Conservation (phyloP, 148 eudicot species). For the Silene conica region DNA sequence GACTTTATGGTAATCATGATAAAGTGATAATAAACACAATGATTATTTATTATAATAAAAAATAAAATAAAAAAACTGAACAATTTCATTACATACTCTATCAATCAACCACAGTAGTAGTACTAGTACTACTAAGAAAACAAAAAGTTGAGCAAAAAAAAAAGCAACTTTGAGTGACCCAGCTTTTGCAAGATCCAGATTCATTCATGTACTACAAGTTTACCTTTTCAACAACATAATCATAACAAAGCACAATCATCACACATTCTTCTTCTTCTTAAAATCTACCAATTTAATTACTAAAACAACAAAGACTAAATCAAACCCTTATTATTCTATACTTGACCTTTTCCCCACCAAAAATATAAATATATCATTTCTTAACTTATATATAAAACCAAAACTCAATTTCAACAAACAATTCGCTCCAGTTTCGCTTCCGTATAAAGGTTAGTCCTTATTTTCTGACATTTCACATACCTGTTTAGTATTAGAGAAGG, state of each 20-base stretch:
- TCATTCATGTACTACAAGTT: constrained; percentile 5
- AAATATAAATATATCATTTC: too few species aligned
- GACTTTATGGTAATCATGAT: constrained; percentile 10
- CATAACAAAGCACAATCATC: not conserved
- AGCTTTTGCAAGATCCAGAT: constrained; percentile 21
- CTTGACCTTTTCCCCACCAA: not conserved
- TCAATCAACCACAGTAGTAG: constrained; percentile 1
- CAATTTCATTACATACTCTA: not conserved
- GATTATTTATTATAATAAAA: not conserved
- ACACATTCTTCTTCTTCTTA: not conserved
- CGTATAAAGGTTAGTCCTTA: too few species aligned
- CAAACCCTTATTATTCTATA: not conserved
- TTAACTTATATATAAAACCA: not conserved
- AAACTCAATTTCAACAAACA: not conserved
- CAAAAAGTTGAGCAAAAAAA: not conserved
- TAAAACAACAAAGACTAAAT: constrained; percentile 1
- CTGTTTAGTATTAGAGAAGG: constrained; percentile 51
- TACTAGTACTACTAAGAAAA: not conserved
- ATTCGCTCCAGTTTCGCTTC: too few species aligned
- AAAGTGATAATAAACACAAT: not conserved
- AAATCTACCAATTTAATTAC: not conserved
- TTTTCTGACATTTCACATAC: constrained; percentile 14
- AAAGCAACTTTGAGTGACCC: not conserved
- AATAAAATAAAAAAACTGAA: too few species aligned
- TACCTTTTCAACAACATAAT: constrained; percentile 21